These are phyloP conservation scores for Hevea brasiliensis DNA, from an alignment of 345 rosid genomes.

Conservation along the genomic window DNA sequence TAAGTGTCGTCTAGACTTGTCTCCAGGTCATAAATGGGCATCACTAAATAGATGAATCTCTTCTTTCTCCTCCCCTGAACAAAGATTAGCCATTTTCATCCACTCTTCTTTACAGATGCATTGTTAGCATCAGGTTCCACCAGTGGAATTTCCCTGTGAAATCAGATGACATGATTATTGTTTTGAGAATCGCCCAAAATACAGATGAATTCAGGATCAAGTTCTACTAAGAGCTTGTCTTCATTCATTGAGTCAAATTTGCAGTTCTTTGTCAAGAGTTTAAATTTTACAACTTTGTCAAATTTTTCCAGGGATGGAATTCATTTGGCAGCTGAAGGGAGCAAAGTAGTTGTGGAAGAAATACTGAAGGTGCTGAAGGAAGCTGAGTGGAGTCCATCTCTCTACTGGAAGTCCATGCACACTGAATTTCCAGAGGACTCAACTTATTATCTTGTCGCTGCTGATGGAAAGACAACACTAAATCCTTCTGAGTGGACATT, in stretches of 20 bases:
- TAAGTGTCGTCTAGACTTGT: neutral
- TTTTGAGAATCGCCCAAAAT: neutral
- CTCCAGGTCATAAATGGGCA: neutral
- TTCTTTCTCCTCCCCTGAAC: neutral
- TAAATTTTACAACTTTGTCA: neutral
- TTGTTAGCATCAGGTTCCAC: too few relatives aligned
- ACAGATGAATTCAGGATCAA: neutral
- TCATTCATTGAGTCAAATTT: neutral
- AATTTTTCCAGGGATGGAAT: constrained; percentile 57
- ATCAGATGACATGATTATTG: neutral
- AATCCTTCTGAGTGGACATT: constrained; percentile 87
- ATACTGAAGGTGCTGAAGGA: constrained; percentile 71
- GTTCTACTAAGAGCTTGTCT: neutral
- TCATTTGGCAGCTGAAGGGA: constrained; percentile 86
- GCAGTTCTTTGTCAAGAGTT: neutral
- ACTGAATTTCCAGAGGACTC: constrained; percentile 82
- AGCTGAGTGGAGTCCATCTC: constrained; percentile 86
- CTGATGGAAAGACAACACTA: constrained; percentile 70
- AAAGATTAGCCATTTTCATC: neutral
- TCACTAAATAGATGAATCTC: neutral
- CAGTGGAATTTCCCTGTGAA: neutral
- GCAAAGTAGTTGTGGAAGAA: constrained; percentile 80
- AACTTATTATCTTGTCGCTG: constrained; percentile 70
- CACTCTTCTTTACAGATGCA: neutral
- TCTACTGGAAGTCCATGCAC: constrained; percentile 89